Evolutionary conservation across 2,329 filamentous ascomycete species (phyloP).

Genomic region (Verticillium nonalfalfae): DNA sequence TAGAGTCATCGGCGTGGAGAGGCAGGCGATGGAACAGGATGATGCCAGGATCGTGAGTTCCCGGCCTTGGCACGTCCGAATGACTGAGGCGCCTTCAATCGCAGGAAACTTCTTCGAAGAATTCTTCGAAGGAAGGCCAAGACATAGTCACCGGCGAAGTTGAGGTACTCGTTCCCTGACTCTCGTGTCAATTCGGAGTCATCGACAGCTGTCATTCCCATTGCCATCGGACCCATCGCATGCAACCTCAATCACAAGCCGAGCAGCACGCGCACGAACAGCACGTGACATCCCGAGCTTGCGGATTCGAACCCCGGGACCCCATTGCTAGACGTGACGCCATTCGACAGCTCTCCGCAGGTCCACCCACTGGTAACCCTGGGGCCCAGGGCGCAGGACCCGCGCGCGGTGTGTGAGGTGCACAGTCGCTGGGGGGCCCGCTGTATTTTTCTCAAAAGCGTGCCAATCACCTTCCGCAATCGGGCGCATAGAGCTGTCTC

Average conservation of each 20-base stretch:
- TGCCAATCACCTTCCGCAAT: slow-evolving; percentile 1
- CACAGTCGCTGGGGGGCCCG: not conserved
- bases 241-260: not conserved
- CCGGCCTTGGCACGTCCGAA: too few species aligned
- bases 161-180: too few species aligned
- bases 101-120: too few species aligned
- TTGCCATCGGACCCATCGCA: too few species aligned
- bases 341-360: not conserved
- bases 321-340: not conserved
- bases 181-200: not conserved
- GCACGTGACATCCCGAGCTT: not conserved
- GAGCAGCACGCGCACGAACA: not conserved
- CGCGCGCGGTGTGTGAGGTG: not conserved
- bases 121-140: too few species aligned
- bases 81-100: too few species aligned
- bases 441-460: slow-evolving; percentile 1
- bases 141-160: too few species aligned
- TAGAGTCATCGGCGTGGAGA: too few species aligned
- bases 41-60: too few species aligned
- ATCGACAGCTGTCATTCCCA: not conserved
- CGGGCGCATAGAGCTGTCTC: not conserved
- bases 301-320: not conserved
- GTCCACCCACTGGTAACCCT: not conserved
- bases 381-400: not conserved
- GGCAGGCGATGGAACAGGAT: too few species aligned